Evolutionary conservation across 2,329 filamentous ascomycete genomes (phyloP), one percentile per base, ranked within the genome.

Genomic region (Clarireedia monteithiana): DNA sequence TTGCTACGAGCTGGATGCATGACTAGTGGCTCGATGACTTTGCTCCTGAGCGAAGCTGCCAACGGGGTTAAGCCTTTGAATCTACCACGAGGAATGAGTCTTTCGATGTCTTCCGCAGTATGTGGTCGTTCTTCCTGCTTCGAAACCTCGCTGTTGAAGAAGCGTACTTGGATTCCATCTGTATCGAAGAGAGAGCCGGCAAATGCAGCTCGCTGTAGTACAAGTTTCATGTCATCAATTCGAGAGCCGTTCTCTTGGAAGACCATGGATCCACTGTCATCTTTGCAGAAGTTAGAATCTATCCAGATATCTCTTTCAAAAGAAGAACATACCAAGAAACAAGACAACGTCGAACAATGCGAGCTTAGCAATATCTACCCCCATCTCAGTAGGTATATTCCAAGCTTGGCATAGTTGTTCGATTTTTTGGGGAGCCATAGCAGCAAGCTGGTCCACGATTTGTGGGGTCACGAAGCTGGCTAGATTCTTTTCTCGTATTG

Each of bases 261-360:
- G 55, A 80, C 75, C 76, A 88, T 87, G 20, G 83, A 86, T 45
- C 84, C 84, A 66, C 81, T 84, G 72, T 88, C 84, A 62, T 87
- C 83, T 73, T 50, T 3, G 14, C 10, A 15, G 17, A 23, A 23
- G 40, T 56, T 27, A 6, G 34, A 14, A n/a, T 48, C 20, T 68
- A 42, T 34, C 5, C 6, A 24, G 5, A 10, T 6, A 14, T 5
- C 5, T 46, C 17, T 24, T 10, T 45, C n/a, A 20, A 20, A 2
- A 20, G 20, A 20, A 20, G 20, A 2, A 65, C 64, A 26, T 58
- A 66, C 64, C 64, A 44, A 67, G 55, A 45, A 66, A 67, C 12
- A 70, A 58, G 26, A 50, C 44, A 17, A 69, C 65, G 56, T 70
- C 68, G 52, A 68, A 70, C 24, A 70, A 54, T 12, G 67, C 62